Conservation (phyloP, 2,329 filamentous ascomycete species). For the Alternaria angustiovoidea region DNA sequence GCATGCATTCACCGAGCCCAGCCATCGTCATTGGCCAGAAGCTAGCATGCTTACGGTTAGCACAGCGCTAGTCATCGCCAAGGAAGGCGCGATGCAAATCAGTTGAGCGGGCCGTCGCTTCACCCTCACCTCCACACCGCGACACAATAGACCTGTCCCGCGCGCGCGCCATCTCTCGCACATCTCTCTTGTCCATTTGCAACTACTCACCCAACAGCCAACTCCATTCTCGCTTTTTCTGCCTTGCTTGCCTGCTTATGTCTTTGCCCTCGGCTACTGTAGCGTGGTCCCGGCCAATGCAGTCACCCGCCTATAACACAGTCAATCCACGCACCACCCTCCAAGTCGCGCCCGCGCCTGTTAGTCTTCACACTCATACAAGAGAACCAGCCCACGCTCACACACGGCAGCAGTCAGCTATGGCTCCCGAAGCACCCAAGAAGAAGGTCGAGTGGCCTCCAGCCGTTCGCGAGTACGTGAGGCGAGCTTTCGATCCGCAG, state of each 20-base stretch:
- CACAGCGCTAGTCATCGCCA: slow-evolving; percentile 12
- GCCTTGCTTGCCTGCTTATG: slow-evolving; percentile 28
- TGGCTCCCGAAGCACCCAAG: slow-evolving; percentile 21
- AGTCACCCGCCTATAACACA: slow-evolving; percentile 55
- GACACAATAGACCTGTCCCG: slow-evolving; percentile 10
- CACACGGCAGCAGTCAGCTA: slow-evolving; percentile 24
- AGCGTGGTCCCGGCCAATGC: slow-evolving; percentile 39
- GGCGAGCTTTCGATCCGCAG: slow-evolving; percentile 81
- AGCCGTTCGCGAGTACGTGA: slow-evolving; percentile 86
- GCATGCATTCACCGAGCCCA: slow-evolving; percentile 21
- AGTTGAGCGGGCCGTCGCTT: slow-evolving; percentile 28
- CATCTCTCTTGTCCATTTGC: slow-evolving; percentile 9
- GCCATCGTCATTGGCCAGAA: slow-evolving; percentile 28
- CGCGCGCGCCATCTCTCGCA: slow-evolving; percentile 7
- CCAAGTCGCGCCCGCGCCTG: slow-evolving; percentile 28
- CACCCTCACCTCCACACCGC: slow-evolving; percentile 21
- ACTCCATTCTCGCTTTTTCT: slow-evolving; percentile 6
- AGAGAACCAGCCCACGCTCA: slow-evolving; percentile 20
- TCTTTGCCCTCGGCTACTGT: slow-evolving; percentile 39
- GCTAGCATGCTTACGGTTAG: slow-evolving; percentile 19
- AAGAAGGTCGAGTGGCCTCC: slow-evolving; percentile 79
- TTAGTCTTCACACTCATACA: slow-evolving; percentile 21
- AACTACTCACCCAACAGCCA: slow-evolving; percentile 27
- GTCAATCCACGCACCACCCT: slow-evolving; percentile 56
- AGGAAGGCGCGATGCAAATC: slow-evolving; percentile 18